These are phyloP conservation scores for Metschnikowia shivogae DNA, from an alignment of 805 yeast species.

Conservation along the genomic window DNA sequence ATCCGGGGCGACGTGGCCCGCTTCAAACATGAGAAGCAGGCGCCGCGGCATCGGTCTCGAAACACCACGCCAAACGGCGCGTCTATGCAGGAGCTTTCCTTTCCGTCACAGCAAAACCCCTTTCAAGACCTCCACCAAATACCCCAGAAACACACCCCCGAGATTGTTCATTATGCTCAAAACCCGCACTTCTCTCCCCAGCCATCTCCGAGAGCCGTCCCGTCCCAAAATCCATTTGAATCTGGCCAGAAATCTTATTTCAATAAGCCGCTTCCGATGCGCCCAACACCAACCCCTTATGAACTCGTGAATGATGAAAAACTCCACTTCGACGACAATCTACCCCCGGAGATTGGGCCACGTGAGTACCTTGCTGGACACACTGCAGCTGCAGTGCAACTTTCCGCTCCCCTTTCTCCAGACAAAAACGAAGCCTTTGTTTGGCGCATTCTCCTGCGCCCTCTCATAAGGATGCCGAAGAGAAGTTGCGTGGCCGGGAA, in stretches of 20 bases:
- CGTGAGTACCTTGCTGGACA: background rate
- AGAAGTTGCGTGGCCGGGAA: too few relatives aligned
- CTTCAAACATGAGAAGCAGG: constrained; percentile 25
- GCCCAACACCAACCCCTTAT: background rate
- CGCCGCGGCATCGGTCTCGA: constrained; percentile 27
- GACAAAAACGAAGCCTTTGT: too few relatives aligned
- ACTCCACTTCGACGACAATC: background rate
- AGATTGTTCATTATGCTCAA: too few relatives aligned
- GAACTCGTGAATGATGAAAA: background rate
- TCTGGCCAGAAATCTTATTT: background rate
- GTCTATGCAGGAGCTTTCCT: background rate
- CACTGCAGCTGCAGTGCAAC: background rate
- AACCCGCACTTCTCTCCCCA: too few relatives aligned
- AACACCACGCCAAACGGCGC: constrained; percentile 26
- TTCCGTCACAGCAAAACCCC: too few relatives aligned
- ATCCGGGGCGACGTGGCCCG: constrained; percentile 18
- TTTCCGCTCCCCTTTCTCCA: too few relatives aligned
- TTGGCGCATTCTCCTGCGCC: too few relatives aligned
- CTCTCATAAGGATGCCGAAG: too few relatives aligned
- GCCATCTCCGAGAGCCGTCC: too few relatives aligned
- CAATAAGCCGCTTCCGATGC: background rate
- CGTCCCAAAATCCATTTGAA: background rate
- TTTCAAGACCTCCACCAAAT: too few relatives aligned
- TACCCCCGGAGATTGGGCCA: background rate
- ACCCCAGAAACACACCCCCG: too few relatives aligned